Conservation (phyloP, 768 basidiomycete species). For the Obba rivulosa region DNA sequence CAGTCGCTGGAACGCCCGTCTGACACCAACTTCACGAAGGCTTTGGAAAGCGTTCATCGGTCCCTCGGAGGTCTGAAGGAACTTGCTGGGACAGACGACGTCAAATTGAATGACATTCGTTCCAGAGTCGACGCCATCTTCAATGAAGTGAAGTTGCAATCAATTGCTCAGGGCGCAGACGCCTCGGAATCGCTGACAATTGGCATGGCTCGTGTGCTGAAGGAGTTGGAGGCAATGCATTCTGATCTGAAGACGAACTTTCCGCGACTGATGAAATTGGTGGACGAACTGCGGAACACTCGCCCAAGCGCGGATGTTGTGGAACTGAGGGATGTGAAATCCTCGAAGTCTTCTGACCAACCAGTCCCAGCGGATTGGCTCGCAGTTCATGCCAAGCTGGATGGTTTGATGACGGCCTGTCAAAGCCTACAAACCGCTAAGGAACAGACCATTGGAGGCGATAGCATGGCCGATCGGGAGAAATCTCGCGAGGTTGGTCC, state of each 20-base stretch:
- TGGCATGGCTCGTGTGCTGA: conserved; percentile 17
- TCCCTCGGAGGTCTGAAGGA: conserved; percentile 10
- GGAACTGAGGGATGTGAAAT: conserved; percentile 4
- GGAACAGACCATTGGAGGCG: background rate
- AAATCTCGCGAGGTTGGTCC: background rate
- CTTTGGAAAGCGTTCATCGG: conserved; percentile 12
- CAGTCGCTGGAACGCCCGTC: too few relatives aligned
- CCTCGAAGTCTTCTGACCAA: background rate
- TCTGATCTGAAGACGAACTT: conserved; percentile 31
- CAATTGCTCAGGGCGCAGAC: background rate
- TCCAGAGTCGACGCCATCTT: conserved; percentile 20
- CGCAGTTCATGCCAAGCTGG: conserved; percentile 32
- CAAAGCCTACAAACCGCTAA: conserved; percentile 6
- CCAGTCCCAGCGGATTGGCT: conserved; percentile 16
- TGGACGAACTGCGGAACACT: background rate
- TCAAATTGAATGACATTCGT: conserved; percentile 14
- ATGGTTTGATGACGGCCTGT: conserved; percentile 27
- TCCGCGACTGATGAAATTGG: background rate
- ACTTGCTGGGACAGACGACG: conserved; percentile 7
- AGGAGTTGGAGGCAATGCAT: conserved; percentile 35
- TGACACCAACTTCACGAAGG: background rate
- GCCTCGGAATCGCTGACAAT: background rate
- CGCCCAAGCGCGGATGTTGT: conserved; percentile 13
- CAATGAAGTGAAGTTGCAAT: conserved; percentile 7
- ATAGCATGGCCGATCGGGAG: background rate